Conservation (phyloP, 2,329 filamentous ascomycete species). For the Trichoderma sp. region DNA sequence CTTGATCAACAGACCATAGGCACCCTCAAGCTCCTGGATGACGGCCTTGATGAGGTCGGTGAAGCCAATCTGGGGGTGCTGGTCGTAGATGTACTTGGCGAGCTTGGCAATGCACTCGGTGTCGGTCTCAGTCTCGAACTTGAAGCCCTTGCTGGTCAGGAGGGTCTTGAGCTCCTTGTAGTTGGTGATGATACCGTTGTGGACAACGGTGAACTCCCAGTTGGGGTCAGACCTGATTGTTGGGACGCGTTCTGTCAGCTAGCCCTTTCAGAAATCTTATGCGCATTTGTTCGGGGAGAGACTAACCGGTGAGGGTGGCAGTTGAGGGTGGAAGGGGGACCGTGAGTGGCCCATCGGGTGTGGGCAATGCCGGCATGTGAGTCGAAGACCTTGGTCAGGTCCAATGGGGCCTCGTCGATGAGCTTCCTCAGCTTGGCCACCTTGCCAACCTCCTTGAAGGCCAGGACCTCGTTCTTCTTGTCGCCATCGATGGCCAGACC, state of each 20-base stretch:
- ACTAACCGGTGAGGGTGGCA: slow-evolving; percentile 96
- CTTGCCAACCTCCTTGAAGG: slow-evolving; percentile 99
- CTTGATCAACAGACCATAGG: slow-evolving; percentile 96
- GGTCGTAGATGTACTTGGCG: slow-evolving; percentile 95
- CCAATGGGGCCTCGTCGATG: slow-evolving; percentile 79
- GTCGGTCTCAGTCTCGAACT: slow-evolving; percentile 98
- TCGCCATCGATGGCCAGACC: slow-evolving; percentile 95
- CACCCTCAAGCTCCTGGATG: slow-evolving; percentile 97
- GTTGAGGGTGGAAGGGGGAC: slow-evolving; percentile 88
- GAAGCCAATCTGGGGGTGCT: slow-evolving; percentile 92
- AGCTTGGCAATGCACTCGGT: slow-evolving; percentile 99
- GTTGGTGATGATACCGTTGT: slow-evolving; percentile 99
- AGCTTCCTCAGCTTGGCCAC: slow-evolving; percentile 94
- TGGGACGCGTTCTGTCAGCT: slow-evolving; percentile 27
- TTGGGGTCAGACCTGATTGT: slow-evolving; percentile 78
- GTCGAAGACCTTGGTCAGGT: slow-evolving; percentile 91
- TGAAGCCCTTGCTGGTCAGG: slow-evolving; percentile 91
- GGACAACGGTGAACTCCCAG: slow-evolving; percentile 96
- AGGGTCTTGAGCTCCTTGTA: slow-evolving; percentile 99
- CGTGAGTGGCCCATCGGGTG: slow-evolving; percentile 98
- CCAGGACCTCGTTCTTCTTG: slow-evolving; percentile 97
- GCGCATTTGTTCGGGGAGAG: neutral
- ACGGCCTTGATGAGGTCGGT: slow-evolving; percentile 95
- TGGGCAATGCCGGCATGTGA: slow-evolving; percentile 98
- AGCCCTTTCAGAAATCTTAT: neutral